These are phyloP conservation scores for Trametes versicolor DNA, from an alignment of 1,284 basidiomycete species.

Conservation along the genomic window DNA sequence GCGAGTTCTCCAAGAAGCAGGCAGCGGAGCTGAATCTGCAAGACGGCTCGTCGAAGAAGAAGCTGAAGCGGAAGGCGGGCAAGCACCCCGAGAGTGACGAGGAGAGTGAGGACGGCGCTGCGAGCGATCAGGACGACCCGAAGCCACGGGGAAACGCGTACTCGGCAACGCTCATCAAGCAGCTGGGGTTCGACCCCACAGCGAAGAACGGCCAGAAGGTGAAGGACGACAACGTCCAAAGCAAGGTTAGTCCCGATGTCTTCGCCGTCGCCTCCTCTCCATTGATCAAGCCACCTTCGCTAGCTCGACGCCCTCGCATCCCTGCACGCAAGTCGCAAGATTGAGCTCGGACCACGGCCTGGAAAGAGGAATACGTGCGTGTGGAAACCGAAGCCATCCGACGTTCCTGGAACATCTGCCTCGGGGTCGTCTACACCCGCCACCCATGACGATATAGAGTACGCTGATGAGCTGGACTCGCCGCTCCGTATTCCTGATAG, in stretches of 20 bases:
- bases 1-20: slow-evolving; percentile 51
- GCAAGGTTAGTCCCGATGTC: slow-evolving; percentile 57
- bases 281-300: neutral
- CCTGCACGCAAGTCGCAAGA: slow-evolving; percentile 56
- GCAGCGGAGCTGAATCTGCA: slow-evolving; percentile 36
- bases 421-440: slow-evolving; percentile 1
- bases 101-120: neutral
- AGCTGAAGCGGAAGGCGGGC: slow-evolving; percentile 36
- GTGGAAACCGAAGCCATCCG: slow-evolving; percentile 26
- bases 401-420: neutral
- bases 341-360: slow-evolving; percentile 62
- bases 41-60: slow-evolving; percentile 12
- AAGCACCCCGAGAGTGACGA: slow-evolving; percentile 38
- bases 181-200: slow-evolving; percentile 79
- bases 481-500: slow-evolving; percentile 33
- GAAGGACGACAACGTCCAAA: slow-evolving; percentile 52
- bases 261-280: neutral
- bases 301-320: slow-evolving; percentile 63
- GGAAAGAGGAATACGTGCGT: slow-evolving; percentile 53
- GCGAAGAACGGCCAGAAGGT: slow-evolving; percentile 57
- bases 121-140: slow-evolving; percentile 16
- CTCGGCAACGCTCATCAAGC: slow-evolving; percentile 70
- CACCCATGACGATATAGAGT: slow-evolving; percentile 25
- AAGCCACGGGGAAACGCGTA: slow-evolving; percentile 57
- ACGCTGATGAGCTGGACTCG: slow-evolving; percentile 20